A percentile compares a stretch with the other conserved stretches of the same genome.
phyloP scores from a whole-genome alignment of 2,329 filamentous ascomycete genomes.

The Neopestalotiopsis sp. region DNA sequence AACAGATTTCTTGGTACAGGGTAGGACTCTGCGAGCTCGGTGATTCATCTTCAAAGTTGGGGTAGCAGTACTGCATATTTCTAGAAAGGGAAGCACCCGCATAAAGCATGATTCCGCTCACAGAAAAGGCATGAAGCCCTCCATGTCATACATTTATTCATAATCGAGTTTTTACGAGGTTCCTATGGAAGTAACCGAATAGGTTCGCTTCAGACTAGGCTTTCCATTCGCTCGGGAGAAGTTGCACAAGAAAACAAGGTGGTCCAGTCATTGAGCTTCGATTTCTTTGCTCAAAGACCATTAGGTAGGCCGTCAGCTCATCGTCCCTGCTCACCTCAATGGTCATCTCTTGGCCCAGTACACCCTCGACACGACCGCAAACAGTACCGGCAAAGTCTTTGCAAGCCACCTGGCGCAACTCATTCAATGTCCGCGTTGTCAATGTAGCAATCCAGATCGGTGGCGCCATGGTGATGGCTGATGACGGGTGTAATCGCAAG shows the following conservation, averaged over 20 bases:
- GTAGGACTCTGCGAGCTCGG: no score
- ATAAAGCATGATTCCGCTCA: no score
- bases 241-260: constrained; percentile 49
- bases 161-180: no score
- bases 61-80: no score
- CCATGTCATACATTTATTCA: no score
- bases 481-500: constrained; percentile 72
- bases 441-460: constrained; percentile 72
- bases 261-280: constrained; percentile 25
- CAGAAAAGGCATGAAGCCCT: no score
- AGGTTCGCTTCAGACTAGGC: constrained; percentile 14
- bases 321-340: constrained; percentile 72
- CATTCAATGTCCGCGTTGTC: constrained; percentile 59
- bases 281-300: constrained; percentile 59
- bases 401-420: constrained; percentile 66
- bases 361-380: constrained; percentile 67
- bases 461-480: constrained; percentile 52
- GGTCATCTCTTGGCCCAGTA: constrained; percentile 63
- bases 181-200: no score
- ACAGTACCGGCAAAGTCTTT: constrained; percentile 64
- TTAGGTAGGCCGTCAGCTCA: constrained; percentile 74
- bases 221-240: constrained; percentile 34
- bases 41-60: no score
- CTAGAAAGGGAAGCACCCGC: no score
- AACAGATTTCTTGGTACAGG: no score